Conservation (phyloP, 2,329 filamentous ascomycete species). For the Penicillium paneum region DNA sequence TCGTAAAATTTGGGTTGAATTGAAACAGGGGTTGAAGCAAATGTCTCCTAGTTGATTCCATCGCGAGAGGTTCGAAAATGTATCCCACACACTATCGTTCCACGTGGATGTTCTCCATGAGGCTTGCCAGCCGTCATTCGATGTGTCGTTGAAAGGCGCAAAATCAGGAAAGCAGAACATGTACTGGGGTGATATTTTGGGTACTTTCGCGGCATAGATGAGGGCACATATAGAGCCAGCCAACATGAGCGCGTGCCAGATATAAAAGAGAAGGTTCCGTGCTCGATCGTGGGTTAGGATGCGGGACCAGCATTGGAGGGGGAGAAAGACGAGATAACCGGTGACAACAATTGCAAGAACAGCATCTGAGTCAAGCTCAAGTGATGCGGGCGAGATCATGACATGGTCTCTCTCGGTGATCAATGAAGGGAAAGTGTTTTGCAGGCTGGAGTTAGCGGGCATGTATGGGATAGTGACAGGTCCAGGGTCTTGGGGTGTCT, state of each 20-base stretch:
- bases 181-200: slow-evolving; percentile 24
- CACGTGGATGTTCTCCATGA: slow-evolving; percentile 26
- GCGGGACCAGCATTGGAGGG: slow-evolving; percentile 35
- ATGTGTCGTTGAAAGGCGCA: slow-evolving; percentile 18
- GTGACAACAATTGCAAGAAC: slow-evolving; percentile 35
- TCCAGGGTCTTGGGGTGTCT: slow-evolving; percentile 7
- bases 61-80: slow-evolving; percentile 23
- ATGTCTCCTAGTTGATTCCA: slow-evolving; percentile 25
- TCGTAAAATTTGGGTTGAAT: slow-evolving; percentile 28
- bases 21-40: slow-evolving; percentile 36
- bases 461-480: slow-evolving; percentile 26
- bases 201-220: slow-evolving; percentile 21
- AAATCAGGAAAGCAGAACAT: slow-evolving; percentile 33
- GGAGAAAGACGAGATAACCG: slow-evolving; percentile 34
- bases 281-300: slow-evolving; percentile 26
- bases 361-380: slow-evolving; percentile 34
- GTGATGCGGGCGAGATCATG: slow-evolving; percentile 26
- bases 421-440: slow-evolving; percentile 19
- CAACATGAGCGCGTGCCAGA: slow-evolving; percentile 34
- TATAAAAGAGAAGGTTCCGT: slow-evolving; percentile 26
- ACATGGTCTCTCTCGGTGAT: slow-evolving; percentile 20
- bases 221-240: slow-evolving; percentile 31
- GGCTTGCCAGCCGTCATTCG: slow-evolving; percentile 28
- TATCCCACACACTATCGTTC: slow-evolving; percentile 31
- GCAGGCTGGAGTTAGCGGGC: slow-evolving; percentile 13